Base-by-base conservation (phyloP, 768 basidiomycete genomes). In the Hygrophoropsis aurantiaca region DNA sequence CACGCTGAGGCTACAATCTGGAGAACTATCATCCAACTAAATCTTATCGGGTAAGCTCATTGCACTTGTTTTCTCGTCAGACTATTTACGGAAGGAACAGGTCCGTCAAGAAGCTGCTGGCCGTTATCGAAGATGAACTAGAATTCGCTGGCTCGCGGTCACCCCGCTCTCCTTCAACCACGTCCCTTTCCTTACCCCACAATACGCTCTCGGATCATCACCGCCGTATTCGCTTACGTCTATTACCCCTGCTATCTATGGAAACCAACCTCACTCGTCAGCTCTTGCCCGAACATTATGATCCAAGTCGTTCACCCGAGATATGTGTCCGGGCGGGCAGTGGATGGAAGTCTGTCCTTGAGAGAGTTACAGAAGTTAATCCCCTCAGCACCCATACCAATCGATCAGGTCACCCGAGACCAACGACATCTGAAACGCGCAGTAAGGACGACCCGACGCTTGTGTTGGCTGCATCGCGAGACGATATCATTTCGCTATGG, bases 401-500 rank as follows among this genome's bases (percentile, higher is more conserved):
- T 37, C 9, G 47, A 26, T 43, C 27, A 7, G 55, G 44, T 30
- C 46, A 40, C n/a, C 54, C 54, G 34, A 44, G 39, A 16, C 57
- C 30, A 7, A 37, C 24, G 16, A 58, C 57, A 8, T 46, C 44
- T 11, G 49, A 61, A 35, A 40, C 66, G 61, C 47, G 47, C 21
- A 49, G 43, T 10, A 46, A 33, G 34, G 66, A 70, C n/a, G 77
- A 84, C 41, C 77, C 79, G 1, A 77, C 77, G 0, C 59, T 71
- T 2, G 71, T 83, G 1, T 67, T 86, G 0, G 72, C 70, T 5
- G 76, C 77, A 0, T 77, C 78, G 47, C 70, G 70, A 11, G 74
- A 79, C n/a, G 84, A 86, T 51, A 82, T 88, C 26, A 61, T 81
- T 10, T 55, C 68, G 8, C 61, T 88, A 3, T 90, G 87, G 87